Percentiles rank a stretch among this genome's conserved stretches.
Evolutionary conservation across 257 asterid species (phyloP).

Genomic region (Przewalskia tangutica): DNA sequence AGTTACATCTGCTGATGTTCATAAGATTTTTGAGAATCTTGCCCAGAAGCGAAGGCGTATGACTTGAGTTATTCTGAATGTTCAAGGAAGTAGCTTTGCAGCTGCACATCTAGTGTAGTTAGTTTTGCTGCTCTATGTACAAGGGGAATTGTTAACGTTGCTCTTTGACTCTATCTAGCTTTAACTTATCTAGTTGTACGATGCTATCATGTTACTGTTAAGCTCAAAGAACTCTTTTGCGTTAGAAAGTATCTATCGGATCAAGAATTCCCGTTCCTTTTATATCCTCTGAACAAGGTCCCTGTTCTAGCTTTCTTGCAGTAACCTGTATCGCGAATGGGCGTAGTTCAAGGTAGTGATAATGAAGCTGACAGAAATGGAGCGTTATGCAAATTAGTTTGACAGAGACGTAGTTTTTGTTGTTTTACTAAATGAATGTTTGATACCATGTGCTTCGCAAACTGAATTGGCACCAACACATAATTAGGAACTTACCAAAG

Average conservation of each 20-base stretch:
- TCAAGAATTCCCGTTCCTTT: not conserved
- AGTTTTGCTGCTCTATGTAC: slow-evolving; percentile 2
- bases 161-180: not conserved
- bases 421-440: not conserved
- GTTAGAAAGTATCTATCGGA: not conserved
- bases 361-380: not conserved
- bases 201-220: not conserved
- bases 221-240: not conserved
- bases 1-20: slow-evolving; percentile 58
- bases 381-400: not conserved
- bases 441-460: no score
- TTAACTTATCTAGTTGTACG: not conserved
- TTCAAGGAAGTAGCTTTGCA: not conserved
- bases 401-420: not conserved
- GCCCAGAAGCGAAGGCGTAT: slow-evolving; percentile 57
- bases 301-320: no score
- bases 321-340: no score
- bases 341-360: not conserved
- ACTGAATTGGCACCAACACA: no score
- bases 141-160: not conserved
- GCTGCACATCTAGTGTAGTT: not conserved
- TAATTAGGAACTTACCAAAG: no score
- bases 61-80: slow-evolving; percentile 15
- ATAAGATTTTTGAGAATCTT: slow-evolving; percentile 65
- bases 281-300: not conserved